Percentiles rank a stretch among this genome's conserved stretches.
Evolutionary conservation across 2,329 filamentous ascomycete genomes (phyloP).

Genomic region (Pyrenophora graminea): DNA sequence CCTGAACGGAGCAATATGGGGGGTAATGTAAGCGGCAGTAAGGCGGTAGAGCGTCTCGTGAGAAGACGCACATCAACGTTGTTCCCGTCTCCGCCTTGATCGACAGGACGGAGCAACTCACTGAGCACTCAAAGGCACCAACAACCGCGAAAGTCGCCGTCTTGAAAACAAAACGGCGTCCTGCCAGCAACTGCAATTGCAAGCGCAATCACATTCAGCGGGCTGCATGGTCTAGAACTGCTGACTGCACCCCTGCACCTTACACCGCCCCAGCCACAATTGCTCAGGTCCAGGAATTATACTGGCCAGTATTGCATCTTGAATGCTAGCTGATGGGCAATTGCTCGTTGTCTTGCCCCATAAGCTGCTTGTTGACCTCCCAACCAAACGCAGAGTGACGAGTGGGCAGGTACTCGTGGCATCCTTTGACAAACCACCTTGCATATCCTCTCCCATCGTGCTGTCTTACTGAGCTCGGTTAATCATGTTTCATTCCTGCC

Average conservation of each 20-base stretch:
- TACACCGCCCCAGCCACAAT: conserved; percentile 9
- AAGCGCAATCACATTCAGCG: conserved; percentile 18
- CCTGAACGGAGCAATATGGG: no score
- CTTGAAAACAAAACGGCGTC: no score
- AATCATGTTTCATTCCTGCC: conserved; percentile 7
- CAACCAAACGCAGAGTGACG: no score
- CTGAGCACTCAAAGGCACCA: not conserved
- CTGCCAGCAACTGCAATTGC: conserved; percentile 2
- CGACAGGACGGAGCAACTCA: not conserved
- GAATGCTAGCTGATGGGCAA: not conserved
- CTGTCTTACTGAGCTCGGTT: not conserved
- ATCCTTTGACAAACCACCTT: no score
- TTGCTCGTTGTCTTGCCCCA: not conserved
- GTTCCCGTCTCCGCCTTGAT: no score
- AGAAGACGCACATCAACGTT: no score
- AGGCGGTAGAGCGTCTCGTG: no score
- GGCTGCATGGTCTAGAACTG: conserved; percentile 19
- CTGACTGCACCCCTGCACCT: conserved; percentile 10
- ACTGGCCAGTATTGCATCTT: not conserved
- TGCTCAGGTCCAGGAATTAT: not conserved
- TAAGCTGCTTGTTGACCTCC: not conserved
- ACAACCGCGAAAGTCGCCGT: conserved; percentile 5
- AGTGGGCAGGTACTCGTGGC: no score
- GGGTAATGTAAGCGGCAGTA: no score
- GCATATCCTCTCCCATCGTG: not conserved